Evolutionary conservation across 768 basidiomycete species (phyloP).

Genomic region (Rossbeevera mucosa): DNA sequence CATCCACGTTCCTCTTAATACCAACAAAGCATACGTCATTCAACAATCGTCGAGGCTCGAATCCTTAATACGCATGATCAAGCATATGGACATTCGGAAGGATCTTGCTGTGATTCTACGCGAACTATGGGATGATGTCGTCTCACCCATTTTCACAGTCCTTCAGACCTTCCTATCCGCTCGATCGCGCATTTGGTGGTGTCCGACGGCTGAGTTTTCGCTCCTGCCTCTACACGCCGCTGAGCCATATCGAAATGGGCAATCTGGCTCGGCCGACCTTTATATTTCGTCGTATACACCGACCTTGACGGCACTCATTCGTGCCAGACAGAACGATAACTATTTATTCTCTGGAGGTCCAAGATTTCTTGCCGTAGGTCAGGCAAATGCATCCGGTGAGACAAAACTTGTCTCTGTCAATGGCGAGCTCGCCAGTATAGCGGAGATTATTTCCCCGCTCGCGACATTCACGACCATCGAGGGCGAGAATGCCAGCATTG

Average conservation of each 20-base stretch:
- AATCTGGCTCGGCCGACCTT: neutral
- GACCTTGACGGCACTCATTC: neutral
- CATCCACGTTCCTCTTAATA: slow-evolving; percentile 2
- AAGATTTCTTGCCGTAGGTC: neutral
- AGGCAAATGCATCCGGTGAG: neutral
- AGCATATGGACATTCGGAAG: neutral
- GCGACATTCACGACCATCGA: neutral
- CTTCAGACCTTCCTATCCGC: neutral
- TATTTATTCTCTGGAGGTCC: neutral
- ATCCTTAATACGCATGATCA: neutral
- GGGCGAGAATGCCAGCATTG: neutral
- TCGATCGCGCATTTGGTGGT: slow-evolving; percentile 2
- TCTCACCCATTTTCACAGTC: slow-evolving; percentile 8
- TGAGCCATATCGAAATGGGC: neutral
- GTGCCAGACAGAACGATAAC: neutral
- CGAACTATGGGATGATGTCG: slow-evolving; percentile 15
- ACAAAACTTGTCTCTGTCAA: neutral
- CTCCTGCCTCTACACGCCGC: neutral
- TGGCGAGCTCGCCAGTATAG: neutral
- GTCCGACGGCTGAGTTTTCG: neutral
- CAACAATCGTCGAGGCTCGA: neutral
- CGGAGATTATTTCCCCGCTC: neutral
- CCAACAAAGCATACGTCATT: neutral
- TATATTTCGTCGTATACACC: neutral
- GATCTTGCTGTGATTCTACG: slow-evolving; percentile 5